Evolutionary conservation across 1,139 yeast genomes (phyloP).

Genomic region (Sugiyamaella grinbergsii): DNA sequence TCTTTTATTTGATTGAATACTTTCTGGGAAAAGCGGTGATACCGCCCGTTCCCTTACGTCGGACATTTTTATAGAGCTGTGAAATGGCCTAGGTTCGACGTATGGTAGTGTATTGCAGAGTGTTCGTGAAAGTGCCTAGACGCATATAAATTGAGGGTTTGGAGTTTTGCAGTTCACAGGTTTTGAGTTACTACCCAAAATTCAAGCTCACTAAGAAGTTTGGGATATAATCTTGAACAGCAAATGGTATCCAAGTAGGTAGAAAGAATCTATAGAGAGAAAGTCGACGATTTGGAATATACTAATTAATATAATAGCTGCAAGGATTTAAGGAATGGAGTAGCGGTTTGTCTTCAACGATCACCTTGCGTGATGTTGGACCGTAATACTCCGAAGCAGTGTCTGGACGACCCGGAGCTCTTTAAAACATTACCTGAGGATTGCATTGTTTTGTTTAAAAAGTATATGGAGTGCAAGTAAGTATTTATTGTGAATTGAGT

Average conservation of each 20-base stretch:
- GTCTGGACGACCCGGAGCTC: conserved; percentile 79
- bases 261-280: neutral
- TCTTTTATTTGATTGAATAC: conserved; percentile 28
- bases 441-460: conserved; percentile 79
- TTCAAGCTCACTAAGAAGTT: too few relatives aligned
- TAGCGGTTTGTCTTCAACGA: conserved; percentile 91
- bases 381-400: conserved; percentile 85
- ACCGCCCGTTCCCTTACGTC: conserved; percentile 24
- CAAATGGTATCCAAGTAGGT: conserved; percentile 32
- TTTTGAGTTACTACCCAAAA: too few relatives aligned
- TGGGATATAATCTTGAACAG: neutral
- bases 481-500: too few relatives aligned
- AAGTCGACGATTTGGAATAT: neutral
- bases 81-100: too few relatives aligned
- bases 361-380: conserved; percentile 95
- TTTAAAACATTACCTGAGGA: conserved; percentile 79
- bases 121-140: conserved; percentile 11
- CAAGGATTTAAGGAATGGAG: conserved; percentile 87
- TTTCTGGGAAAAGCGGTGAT: conserved; percentile 30
- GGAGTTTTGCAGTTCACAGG: conserved; percentile 6
- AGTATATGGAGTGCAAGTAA: conserved; percentile 81
- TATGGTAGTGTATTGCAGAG: too few relatives aligned
- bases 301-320: conserved; percentile 54
- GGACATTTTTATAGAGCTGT: conserved; percentile 14
- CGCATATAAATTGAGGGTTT: conserved; percentile 14